phyloP scores from a whole-genome alignment of 2,329 filamentous ascomycete genomes.

The Coniochaeta hoffmannii region DNA sequence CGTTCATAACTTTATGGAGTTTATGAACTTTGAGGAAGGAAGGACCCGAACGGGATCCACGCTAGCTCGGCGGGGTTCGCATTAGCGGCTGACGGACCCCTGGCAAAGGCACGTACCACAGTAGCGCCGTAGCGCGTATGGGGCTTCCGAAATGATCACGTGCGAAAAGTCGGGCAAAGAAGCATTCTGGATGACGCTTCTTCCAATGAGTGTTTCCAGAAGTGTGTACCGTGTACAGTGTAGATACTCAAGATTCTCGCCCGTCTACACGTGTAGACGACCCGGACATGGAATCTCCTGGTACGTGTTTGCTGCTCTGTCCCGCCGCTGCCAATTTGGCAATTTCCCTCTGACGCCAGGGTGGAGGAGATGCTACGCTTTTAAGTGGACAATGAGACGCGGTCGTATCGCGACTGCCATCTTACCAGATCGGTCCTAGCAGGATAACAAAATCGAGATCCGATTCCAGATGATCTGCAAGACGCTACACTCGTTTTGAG shows the following conservation, averaged over 20 bases:
- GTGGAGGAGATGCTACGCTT: neutral
- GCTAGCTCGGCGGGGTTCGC: slow-evolving; percentile 9
- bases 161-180: no score
- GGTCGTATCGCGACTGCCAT: neutral
- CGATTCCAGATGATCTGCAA: neutral
- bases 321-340: neutral
- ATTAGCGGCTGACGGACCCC: slow-evolving; percentile 14
- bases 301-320: neutral
- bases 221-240: no score
- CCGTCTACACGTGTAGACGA: no score
- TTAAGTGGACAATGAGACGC: neutral
- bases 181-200: no score
- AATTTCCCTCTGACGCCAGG: neutral
- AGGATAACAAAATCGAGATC: neutral
- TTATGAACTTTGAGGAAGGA: slow-evolving; percentile 2
- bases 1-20: neutral
- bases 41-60: slow-evolving; percentile 5
- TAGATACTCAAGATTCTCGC: no score
- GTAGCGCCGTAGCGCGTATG: neutral
- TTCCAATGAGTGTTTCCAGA: no score
- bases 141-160: no score
- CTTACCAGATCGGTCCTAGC: neutral
- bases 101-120: neutral
- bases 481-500: neutral
- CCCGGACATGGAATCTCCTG: neutral